A percentile compares a stretch with the other conserved stretches of the same genome.
Evolutionary conservation across 345 rosid genomes (phyloP).

Genomic region (Brassica napus): DNA sequence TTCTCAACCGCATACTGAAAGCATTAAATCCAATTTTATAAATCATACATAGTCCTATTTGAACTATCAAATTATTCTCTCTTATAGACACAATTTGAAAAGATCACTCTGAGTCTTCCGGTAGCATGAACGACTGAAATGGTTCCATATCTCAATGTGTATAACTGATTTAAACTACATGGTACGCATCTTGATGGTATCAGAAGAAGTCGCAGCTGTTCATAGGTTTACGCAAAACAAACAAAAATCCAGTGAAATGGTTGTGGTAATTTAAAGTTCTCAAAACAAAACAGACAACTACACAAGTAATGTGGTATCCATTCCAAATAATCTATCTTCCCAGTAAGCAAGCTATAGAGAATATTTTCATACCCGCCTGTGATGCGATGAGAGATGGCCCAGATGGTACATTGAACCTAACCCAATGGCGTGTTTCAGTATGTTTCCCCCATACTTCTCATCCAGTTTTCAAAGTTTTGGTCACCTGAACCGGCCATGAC

Average conservation of each 20-base stretch:
- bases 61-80: not conserved
- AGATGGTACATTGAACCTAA: too few species aligned
- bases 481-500: constrained; percentile 97
- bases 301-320: not conserved
- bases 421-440: constrained; percentile 47
- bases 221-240: not conserved
- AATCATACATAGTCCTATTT: not conserved
- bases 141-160: constrained; percentile 93
- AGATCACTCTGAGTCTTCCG: constrained; percentile 86
- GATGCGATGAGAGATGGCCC: too few species aligned
- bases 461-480: constrained; percentile 75
- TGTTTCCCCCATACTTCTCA: constrained; percentile 70
- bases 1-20: constrained; percentile 78
- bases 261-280: not conserved
- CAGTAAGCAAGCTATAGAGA: not conserved
- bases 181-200: constrained; percentile 99
- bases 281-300: not conserved
- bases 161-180: constrained; percentile 91
- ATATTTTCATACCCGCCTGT: constrained; percentile 69
- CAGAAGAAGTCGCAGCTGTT: constrained; percentile 86
- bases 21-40: not conserved
- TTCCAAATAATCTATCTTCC: not conserved
- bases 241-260: not conserved
- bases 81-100: not conserved
- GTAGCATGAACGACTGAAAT: constrained; percentile 89